A percentile compares a stretch with the other conserved stretches of the same genome.
Evolutionary conservation across 352 stramenopile genomes (phyloP).

Genomic region (Pythium dissimile): DNA sequence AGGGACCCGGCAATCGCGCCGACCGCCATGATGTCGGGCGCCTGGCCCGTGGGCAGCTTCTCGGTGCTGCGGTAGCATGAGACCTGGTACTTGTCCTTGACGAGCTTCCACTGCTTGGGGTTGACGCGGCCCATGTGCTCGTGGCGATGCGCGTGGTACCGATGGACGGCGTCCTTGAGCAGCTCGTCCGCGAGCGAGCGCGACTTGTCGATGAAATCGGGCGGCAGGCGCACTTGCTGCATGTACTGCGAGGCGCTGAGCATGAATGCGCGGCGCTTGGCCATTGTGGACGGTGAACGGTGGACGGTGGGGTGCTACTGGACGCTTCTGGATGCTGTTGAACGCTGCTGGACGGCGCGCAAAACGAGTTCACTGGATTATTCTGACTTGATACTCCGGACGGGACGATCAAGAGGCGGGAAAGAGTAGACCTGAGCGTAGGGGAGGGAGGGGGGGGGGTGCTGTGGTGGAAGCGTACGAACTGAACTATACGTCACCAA

Average conservation of each 20-base stretch:
- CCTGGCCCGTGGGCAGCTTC: background rate
- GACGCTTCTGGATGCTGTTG: background rate
- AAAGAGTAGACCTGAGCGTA: no score
- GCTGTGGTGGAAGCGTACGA: no score
- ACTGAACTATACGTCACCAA: no score
- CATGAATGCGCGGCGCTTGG: constrained; percentile 18
- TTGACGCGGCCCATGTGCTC: constrained; percentile 29
- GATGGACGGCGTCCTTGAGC: constrained; percentile 20
- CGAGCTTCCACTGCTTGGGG: constrained; percentile 39
- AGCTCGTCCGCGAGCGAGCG: constrained; percentile 14
- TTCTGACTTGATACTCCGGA: no score
- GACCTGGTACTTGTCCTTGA: constrained; percentile 38
- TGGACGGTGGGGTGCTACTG: background rate
- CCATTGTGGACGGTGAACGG: constrained; percentile 11
- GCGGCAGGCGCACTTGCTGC: constrained; percentile 25
- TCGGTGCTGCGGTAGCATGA: constrained; percentile 29
- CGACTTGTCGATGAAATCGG: constrained; percentile 18
- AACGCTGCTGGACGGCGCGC: background rate
- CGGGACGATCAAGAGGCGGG: background rate
- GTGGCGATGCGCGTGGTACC: constrained; percentile 39
- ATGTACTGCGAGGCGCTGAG: constrained; percentile 27
- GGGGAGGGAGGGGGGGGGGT: no score
- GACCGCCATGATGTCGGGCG: constrained; percentile 42
- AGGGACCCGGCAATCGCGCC: constrained; percentile 32
- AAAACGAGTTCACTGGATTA: no score